Evolutionary conservation across 2,329 filamentous ascomycete genomes (phyloP).

Genomic region (Calonectria montana): DNA sequence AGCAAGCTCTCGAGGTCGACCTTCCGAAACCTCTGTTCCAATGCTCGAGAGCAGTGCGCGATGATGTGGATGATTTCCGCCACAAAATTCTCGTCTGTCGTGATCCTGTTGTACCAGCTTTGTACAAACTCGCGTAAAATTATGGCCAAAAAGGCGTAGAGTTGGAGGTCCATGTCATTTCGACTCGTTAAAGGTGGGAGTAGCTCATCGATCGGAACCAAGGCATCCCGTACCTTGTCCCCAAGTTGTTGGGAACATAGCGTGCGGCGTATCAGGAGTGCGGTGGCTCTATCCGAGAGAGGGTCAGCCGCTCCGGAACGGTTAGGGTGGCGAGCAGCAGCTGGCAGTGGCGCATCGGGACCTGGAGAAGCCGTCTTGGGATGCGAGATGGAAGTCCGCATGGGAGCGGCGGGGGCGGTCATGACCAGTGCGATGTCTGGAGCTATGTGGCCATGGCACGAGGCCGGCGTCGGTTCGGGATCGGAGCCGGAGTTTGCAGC

Average conservation of each 20-base stretch:
- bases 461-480: slow-evolving; percentile 4
- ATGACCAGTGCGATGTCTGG: slow-evolving; percentile 40
- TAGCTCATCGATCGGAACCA: slow-evolving; percentile 78
- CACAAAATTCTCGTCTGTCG: slow-evolving; percentile 87
- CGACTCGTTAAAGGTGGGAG: slow-evolving; percentile 93
- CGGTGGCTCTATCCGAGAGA: slow-evolving; percentile 82
- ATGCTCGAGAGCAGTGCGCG: slow-evolving; percentile 87
- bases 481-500: background rate
- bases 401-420: slow-evolving; percentile 40
- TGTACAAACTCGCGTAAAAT: slow-evolving; percentile 91
- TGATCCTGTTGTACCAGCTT: slow-evolving; percentile 93
- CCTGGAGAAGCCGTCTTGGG: slow-evolving; percentile 38
- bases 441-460: slow-evolving; percentile 42
- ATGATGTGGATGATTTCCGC: slow-evolving; percentile 90
- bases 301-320: slow-evolving; percentile 58
- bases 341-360: slow-evolving; percentile 38
- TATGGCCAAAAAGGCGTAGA: slow-evolving; percentile 92
- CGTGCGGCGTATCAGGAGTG: slow-evolving; percentile 82
- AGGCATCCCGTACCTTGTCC: slow-evolving; percentile 63
- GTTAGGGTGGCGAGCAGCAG: slow-evolving; percentile 45
- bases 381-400: slow-evolving; percentile 35
- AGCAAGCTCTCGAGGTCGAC: slow-evolving; percentile 86
- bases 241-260: slow-evolving; percentile 79
- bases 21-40: slow-evolving; percentile 87
- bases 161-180: slow-evolving; percentile 91